Percentiles rank a stretch among this genome's conserved stretches.
These are phyloP conservation scores for Ustanciosporium gigantosporum DNA, from an alignment of 1,284 basidiomycete genomes.

Conservation along the genomic window DNA sequence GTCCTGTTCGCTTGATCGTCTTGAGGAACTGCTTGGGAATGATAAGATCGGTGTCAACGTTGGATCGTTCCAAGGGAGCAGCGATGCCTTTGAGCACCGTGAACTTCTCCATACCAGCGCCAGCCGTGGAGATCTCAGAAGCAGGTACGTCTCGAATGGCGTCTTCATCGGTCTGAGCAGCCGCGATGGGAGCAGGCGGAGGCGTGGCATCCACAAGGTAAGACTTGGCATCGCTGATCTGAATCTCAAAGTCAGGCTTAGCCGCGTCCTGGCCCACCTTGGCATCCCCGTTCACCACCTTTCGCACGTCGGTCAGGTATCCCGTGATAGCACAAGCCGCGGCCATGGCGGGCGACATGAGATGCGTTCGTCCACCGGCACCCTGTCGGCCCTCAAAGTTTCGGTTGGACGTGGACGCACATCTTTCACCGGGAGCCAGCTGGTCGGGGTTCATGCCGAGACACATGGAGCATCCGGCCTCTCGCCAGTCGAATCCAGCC, in stretches of 20 bases:
- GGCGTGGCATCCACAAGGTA: constrained; percentile 44
- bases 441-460: constrained; percentile 61
- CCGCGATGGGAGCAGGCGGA: constrained; percentile 24
- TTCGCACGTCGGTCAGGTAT: constrained; percentile 59
- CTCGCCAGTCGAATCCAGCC: constrained; percentile 60
- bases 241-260: constrained; percentile 43
- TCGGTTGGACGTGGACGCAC: constrained; percentile 60
- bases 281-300: constrained; percentile 31
- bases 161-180: constrained; percentile 43
- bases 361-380: constrained; percentile 57
- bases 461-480: constrained; percentile 61
- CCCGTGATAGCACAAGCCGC: constrained; percentile 58
- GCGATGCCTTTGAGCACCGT: constrained; percentile 55
- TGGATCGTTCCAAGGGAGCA: constrained; percentile 54
- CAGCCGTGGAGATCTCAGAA: constrained; percentile 21
- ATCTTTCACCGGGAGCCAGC: constrained; percentile 58
- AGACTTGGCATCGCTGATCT: constrained; percentile 48
- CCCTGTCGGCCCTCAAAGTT: constrained; percentile 61
- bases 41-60: constrained; percentile 60
- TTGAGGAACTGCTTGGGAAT: constrained; percentile 60
- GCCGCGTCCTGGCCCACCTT: constrained; percentile 43
- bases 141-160: constrained; percentile 40
- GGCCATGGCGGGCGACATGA: constrained; percentile 59
- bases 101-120: constrained; percentile 53
- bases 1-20: constrained; percentile 59